phyloP scores from a whole-genome alignment of 371 early-diverging fungal species.

The Thermomucor indicae-seudaticae region DNA sequence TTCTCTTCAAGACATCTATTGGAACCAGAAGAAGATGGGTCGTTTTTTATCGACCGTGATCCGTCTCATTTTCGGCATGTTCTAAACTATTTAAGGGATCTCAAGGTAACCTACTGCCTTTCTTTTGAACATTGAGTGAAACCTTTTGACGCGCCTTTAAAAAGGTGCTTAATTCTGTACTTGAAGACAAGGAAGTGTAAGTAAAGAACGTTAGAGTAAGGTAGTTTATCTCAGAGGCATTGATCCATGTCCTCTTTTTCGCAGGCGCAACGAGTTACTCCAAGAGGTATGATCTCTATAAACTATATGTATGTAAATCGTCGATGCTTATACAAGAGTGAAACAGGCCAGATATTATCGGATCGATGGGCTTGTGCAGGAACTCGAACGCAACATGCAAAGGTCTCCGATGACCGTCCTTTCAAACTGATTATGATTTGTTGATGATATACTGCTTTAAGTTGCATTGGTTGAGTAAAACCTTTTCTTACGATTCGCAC shows the following conservation, averaged over 20 bases:
- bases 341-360: constrained; percentile 35
- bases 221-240: constrained; percentile 1
- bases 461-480: too few species aligned
- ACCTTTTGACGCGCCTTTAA: too few species aligned
- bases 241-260: constrained; percentile 5
- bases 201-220: background rate
- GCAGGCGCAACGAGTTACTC: constrained; percentile 27
- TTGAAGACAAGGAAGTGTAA: constrained; percentile 29
- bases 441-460: too few species aligned
- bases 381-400: too few species aligned
- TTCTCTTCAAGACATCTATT: constrained; percentile 36
- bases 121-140: background rate
- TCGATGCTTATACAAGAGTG: background rate
- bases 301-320: background rate
- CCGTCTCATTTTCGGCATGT: constrained; percentile 30
- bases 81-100: constrained; percentile 32
- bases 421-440: too few species aligned
- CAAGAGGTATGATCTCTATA: constrained; percentile 24
- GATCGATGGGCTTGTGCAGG: constrained; percentile 27
- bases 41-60: constrained; percentile 42
- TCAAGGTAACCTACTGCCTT: constrained; percentile 12
- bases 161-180: constrained; percentile 26
- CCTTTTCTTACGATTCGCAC: too few species aligned
- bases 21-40: constrained; percentile 28
- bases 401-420: too few species aligned